Evolutionary conservation across 108 stramenopile genomes (phyloP).

Genomic region (Cyclostephanos invisitatus): DNA sequence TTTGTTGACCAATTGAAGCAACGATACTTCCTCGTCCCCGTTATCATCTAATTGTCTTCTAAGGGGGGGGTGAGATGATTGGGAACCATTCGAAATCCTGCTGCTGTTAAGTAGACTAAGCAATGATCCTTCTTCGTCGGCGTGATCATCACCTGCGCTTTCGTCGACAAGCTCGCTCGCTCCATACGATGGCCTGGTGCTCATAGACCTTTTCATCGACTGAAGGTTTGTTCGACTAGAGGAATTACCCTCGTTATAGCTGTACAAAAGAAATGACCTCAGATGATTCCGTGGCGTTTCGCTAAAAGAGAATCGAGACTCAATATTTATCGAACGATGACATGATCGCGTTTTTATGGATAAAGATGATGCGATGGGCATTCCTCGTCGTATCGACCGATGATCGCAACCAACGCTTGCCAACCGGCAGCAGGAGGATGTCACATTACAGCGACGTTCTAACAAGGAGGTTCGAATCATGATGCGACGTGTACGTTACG

Average conservation of each 20-base stretch:
- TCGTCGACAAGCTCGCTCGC: slow-evolving; percentile 24
- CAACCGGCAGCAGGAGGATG: slow-evolving; percentile 6
- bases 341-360: neutral
- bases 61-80: neutral
- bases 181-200: slow-evolving; percentile 39
- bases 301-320: neutral
- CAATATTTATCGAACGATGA: neutral
- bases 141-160: slow-evolving; percentile 20
- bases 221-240: neutral
- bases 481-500: neutral
- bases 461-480: slow-evolving; percentile 20
- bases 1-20: slow-evolving; percentile 2
- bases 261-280: neutral
- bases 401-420: neutral
- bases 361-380: slow-evolving; percentile 8
- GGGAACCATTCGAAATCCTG: slow-evolving; percentile 5
- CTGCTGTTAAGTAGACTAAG: slow-evolving; percentile 16
- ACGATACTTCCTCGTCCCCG: neutral
- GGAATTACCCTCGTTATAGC: neutral
- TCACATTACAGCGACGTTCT: slow-evolving; percentile 21
- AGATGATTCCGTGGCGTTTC: neutral
- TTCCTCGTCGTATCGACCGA: neutral
- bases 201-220: slow-evolving; percentile 16
- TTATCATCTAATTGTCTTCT: neutral
- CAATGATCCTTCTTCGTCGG: slow-evolving; percentile 20